Conservation (phyloP, 352 stramenopile genomes). For the Pythium graminicola region DNA sequence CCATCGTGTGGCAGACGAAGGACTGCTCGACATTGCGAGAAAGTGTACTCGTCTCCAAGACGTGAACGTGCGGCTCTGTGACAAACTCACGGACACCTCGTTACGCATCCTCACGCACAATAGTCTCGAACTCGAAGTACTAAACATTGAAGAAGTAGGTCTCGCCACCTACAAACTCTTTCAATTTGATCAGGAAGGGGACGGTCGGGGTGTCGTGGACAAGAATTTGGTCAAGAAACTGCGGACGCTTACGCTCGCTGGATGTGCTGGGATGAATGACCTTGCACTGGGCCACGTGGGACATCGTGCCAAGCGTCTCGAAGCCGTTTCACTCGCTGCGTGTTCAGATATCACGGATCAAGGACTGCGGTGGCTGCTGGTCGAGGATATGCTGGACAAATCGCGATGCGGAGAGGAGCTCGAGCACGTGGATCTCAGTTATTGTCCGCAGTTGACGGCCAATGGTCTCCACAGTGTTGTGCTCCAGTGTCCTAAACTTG, state of each 20-base stretch:
- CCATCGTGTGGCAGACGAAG: conserved; percentile 69
- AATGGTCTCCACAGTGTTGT: conserved; percentile 49
- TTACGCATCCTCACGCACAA: conserved; percentile 73
- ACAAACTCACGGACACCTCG: conserved; percentile 78
- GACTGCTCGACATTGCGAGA: conserved; percentile 56
- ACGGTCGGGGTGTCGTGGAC: conserved; percentile 73
- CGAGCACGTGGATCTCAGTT: conserved; percentile 65
- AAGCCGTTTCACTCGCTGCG: conserved; percentile 45
- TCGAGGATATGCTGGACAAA: conserved; percentile 60
- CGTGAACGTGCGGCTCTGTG: conserved; percentile 73
- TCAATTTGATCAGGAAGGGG: conserved; percentile 74
- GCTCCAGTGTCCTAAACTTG: conserved; percentile 45
- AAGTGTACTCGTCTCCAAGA: conserved; percentile 50
- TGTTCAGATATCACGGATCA: conserved; percentile 64
- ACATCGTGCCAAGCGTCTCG: conserved; percentile 46
- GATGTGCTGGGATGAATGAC: conserved; percentile 70
- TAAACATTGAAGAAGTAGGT: conserved; percentile 82
- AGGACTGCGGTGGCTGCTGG: conserved; percentile 43
- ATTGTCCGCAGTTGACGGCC: conserved; percentile 65
- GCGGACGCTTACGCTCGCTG: conserved; percentile 49
- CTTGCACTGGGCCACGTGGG: conserved; percentile 60
- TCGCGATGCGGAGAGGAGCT: conserved; percentile 38
- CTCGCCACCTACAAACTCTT: conserved; percentile 69
- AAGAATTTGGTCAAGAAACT: conserved; percentile 69
- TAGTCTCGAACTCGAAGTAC: conserved; percentile 64